Percentiles rank a stretch among this genome's conserved stretches.
Evolutionary conservation across 2,329 filamentous ascomycete genomes (phyloP).

Genomic region (Colletotrichum chlorophyti): DNA sequence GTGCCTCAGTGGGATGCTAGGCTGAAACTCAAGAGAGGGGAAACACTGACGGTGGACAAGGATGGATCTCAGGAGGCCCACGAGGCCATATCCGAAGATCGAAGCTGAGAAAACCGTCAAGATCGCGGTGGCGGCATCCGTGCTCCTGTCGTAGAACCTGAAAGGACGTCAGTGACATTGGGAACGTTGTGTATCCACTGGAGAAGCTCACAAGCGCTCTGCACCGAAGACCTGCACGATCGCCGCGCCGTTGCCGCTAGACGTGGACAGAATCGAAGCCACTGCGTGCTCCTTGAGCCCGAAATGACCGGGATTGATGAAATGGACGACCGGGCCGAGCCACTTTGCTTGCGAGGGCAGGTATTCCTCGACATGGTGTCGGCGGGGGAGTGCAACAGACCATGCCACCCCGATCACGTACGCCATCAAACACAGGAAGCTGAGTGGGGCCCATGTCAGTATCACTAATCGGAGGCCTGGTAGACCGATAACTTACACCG

Average conservation of each 20-base stretch:
- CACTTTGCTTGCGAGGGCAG: constrained; percentile 23
- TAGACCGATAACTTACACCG: constrained; percentile 11
- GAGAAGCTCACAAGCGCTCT: constrained; percentile 9
- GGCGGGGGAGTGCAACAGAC: constrained; percentile 23
- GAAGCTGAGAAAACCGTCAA: constrained; percentile 25
- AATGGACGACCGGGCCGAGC: constrained; percentile 23
- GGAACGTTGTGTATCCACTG: background rate
- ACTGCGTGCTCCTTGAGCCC: constrained; percentile 27
- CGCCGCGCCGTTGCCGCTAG: constrained; percentile 23
- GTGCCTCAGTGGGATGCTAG: background rate
- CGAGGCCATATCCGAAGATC: constrained; percentile 18
- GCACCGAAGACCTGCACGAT: constrained; percentile 25
- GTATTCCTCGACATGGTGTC: constrained; percentile 24
- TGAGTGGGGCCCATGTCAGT: background rate
- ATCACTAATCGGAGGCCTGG: too few species aligned
- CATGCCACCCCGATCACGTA: constrained; percentile 27
- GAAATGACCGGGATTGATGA: constrained; percentile 26
- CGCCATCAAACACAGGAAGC: constrained; percentile 21
- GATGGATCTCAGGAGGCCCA: constrained; percentile 16
- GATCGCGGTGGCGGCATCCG: constrained; percentile 21
- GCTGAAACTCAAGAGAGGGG: background rate
- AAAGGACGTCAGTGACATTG: background rate
- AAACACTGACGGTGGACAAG: constrained; percentile 17
- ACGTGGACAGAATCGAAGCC: constrained; percentile 24
- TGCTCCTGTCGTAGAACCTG: constrained; percentile 24